Conservation (phyloP, 805 yeast genomes). For the Starmerella bombi region DNA sequence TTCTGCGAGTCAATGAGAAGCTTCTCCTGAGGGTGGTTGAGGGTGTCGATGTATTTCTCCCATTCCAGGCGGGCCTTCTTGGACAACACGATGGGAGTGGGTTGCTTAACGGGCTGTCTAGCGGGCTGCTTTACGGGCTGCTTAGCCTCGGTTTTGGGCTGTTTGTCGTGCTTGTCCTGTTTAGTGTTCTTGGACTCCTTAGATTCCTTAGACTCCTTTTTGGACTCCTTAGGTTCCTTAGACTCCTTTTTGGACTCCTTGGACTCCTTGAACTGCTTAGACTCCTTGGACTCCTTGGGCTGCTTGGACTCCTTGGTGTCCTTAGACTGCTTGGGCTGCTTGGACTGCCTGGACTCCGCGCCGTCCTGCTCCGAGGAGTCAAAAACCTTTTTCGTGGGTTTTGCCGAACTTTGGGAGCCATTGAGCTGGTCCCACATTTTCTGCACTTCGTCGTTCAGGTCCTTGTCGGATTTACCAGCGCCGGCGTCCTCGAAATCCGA, state of each 20-base stretch:
- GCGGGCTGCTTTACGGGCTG: slow-evolving; percentile 1
- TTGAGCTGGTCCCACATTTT: slow-evolving; percentile 20
- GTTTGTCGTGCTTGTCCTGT: slow-evolving; percentile 2
- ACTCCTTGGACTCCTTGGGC: slow-evolving; percentile 21
- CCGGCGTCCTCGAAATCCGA: slow-evolving; percentile 25
- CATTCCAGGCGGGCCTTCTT: slow-evolving; percentile 13
- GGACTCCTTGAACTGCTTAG: slow-evolving; percentile 17
- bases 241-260: slow-evolving; percentile 5
- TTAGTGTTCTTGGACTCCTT: slow-evolving; percentile 11
- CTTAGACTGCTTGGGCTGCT: slow-evolving; percentile 11
- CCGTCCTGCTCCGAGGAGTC: slow-evolving; percentile 21
- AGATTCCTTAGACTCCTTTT: slow-evolving; percentile 9
- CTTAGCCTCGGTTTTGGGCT: neutral
- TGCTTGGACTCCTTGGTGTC: neutral
- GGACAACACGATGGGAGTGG: slow-evolving; percentile 1
- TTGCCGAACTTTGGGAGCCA: neutral
- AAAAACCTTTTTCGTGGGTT: slow-evolving; percentile 25
- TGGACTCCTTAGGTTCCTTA: neutral
- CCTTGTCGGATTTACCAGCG: slow-evolving; percentile 7
- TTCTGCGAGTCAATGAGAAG: slow-evolving; percentile 39
- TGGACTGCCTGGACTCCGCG: slow-evolving; percentile 20
- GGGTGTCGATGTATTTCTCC: slow-evolving; percentile 9
- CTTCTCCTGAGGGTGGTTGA: slow-evolving; percentile 14
- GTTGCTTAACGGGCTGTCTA: neutral
- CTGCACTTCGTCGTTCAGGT: slow-evolving; percentile 18